These are phyloP conservation scores for Glutinoglossum americanum DNA, from an alignment of 495 filamentous ascomycete species.

Conservation along the genomic window DNA sequence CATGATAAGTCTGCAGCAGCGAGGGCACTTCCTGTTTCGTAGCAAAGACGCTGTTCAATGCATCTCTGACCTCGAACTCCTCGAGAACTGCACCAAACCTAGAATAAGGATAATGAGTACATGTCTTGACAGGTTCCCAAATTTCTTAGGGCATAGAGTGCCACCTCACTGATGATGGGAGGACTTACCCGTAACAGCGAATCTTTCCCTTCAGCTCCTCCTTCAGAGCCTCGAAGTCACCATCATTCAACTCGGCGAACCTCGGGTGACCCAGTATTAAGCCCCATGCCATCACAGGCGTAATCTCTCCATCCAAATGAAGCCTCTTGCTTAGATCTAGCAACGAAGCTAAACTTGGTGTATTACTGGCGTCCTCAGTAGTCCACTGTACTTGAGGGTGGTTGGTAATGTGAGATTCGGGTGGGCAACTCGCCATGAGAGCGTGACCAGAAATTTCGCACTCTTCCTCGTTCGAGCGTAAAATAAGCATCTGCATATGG, in stretches of 20 bases:
- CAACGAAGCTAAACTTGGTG: slow-evolving; percentile 52
- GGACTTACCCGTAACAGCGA: slow-evolving; percentile 73
- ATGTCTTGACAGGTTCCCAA: too few species aligned
- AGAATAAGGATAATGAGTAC: slow-evolving; percentile 4
- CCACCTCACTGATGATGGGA: neutral
- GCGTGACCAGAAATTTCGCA: slow-evolving; percentile 47
- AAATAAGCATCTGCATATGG: slow-evolving; percentile 61
- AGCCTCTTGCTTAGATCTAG: slow-evolving; percentile 68
- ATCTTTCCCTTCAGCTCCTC: slow-evolving; percentile 59
- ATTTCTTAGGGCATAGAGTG: neutral
- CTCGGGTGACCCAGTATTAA: slow-evolving; percentile 52
- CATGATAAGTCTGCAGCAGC: neutral
- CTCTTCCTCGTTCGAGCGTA: slow-evolving; percentile 27
- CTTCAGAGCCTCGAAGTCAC: slow-evolving; percentile 53
- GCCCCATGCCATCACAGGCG: slow-evolving; percentile 90
- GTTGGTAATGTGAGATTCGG: slow-evolving; percentile 27
- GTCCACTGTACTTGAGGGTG: slow-evolving; percentile 22
- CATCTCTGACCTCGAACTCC: slow-evolving; percentile 81
- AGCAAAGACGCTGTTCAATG: slow-evolving; percentile 49
- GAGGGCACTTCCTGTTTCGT: slow-evolving; percentile 28
- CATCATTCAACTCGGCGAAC: slow-evolving; percentile 35
- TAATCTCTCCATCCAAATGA: slow-evolving; percentile 79
- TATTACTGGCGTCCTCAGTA: slow-evolving; percentile 31
- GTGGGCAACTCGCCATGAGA: slow-evolving; percentile 75
- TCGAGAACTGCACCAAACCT: slow-evolving; percentile 74